These are phyloP conservation scores for Verticillium klebahnii DNA, from an alignment of 2,329 filamentous ascomycete genomes.

Conservation along the genomic window DNA sequence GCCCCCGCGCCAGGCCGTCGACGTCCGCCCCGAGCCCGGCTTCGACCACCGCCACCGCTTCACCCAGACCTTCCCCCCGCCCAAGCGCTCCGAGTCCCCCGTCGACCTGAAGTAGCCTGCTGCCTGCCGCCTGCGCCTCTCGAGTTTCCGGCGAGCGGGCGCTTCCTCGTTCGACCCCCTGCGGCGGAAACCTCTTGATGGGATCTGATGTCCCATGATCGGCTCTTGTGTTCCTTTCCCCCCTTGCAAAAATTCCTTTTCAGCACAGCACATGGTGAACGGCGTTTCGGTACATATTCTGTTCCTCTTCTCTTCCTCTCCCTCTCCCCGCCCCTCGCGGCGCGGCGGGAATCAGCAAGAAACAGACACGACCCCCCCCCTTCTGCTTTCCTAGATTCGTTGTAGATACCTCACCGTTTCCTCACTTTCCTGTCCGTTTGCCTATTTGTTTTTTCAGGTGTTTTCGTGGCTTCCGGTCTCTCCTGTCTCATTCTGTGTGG, in stretches of 20 bases:
- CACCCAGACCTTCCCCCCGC: conserved; percentile 12
- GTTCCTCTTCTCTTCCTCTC: background rate
- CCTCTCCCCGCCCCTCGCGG: too few species aligned
- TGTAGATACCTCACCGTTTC: background rate
- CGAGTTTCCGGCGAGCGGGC: too few species aligned
- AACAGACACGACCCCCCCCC: background rate
- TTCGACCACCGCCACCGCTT: conserved; percentile 40
- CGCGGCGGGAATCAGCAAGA: background rate
- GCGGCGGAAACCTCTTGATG: too few species aligned
- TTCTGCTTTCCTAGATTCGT: background rate
- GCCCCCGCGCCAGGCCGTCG: conserved; percentile 57
- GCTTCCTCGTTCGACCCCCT: too few species aligned
- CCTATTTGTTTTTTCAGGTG: too few species aligned
- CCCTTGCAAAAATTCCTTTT: conserved; percentile 1
- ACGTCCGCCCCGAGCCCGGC: conserved; percentile 46
- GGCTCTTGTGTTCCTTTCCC: too few species aligned
- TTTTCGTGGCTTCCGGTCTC: background rate
- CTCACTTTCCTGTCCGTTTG: background rate
- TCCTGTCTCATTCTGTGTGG: too few species aligned
- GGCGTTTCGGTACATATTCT: background rate
- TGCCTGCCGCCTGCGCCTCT: background rate
- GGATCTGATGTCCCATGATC: background rate
- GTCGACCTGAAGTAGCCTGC: background rate
- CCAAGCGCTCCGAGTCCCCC: conserved; percentile 2
- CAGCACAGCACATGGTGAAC: conserved; percentile 22